Conservation (phyloP, 2,329 filamentous ascomycete species). For the Ophiosphaerella narmari region DNA sequence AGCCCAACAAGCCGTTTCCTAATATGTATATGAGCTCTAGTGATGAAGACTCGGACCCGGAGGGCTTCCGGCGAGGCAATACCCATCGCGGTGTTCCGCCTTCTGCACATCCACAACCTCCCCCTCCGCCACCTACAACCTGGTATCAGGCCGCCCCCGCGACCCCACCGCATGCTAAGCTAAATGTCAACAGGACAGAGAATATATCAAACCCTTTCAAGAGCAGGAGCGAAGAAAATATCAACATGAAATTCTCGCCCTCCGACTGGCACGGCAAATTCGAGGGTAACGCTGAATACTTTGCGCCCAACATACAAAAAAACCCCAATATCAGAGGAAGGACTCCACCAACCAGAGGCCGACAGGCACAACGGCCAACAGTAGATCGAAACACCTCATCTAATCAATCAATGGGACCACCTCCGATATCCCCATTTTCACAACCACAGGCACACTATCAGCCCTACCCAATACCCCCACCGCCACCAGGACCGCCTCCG, state of each 20-base stretch:
- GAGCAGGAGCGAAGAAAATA: conserved; percentile 54
- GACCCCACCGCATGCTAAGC: conserved; percentile 21
- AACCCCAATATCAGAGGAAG: conserved; percentile 27
- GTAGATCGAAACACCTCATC: conserved; percentile 21
- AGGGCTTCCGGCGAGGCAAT: conserved; percentile 20
- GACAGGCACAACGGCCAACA: conserved; percentile 27
- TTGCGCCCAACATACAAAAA: conserved; percentile 42
- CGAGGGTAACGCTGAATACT: conserved; percentile 49
- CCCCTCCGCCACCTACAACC: conserved; percentile 20
- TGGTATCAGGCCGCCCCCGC: conserved; percentile 21
- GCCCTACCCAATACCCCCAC: conserved; percentile 33
- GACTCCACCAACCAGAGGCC: conserved; percentile 39
- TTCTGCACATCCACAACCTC: conserved; percentile 18
- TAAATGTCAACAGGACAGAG: conserved; percentile 16
- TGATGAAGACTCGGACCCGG: conserved; percentile 34
- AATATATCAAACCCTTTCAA: conserved; percentile 42
- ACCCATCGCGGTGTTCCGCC: conserved; percentile 21
- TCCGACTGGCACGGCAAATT: conserved; percentile 54
- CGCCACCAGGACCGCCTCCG: conserved; percentile 35
- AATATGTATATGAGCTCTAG: conserved; percentile 40
- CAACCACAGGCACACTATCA: conserved; percentile 8
- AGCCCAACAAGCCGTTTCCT: conserved; percentile 25
- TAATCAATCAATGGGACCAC: conserved; percentile 25
- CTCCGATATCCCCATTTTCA: conserved; percentile 24
- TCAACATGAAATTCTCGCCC: conserved; percentile 56